Evolutionary conservation across 2,329 filamentous ascomycete species (phyloP), one percentile per base, ranked within the genome.

Genomic region (Ophiostoma sp.): DNA sequence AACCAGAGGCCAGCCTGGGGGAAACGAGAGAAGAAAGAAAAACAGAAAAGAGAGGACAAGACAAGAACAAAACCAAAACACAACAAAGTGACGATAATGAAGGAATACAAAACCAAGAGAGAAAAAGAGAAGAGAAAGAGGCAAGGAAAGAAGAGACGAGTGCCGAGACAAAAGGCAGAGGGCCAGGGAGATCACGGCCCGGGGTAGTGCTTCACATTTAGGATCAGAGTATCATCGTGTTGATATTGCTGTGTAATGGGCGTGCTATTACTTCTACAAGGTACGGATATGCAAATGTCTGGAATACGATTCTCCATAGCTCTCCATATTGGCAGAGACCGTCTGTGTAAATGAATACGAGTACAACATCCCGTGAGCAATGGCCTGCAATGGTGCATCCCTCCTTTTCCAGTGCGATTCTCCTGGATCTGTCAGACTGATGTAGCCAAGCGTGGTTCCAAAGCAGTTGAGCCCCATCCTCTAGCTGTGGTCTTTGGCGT

Each of bases 181-280:
- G 35, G 52, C 17, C 35, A 70, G 33, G 65, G 31, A 36, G 60
- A n/a, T 68, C 52, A 31, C 23, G 52, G 23, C 52, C 57, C 57
- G 57, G 57, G 57, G 57, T 62, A 65, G 62, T 65, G 33, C 33
- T 41, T 39, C 62, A 64, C 33, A 20, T 64, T n/a, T 64, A 11
- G 48, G 44, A 20, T n/a, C n/a, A 27, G 52, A 57, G 52, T 57
- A 57, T 57, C 52, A 57, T 54, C 52, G 23, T 23, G 23, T 4
- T 11, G 52, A 7, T 54, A n/a, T 27, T 27, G 48, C 7, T n/a
- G 20, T 23, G 13, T 48, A 48, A 17, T 39, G 8, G 36, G 3
- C 4, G 44, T 48, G 44, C 44, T 57, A 57, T 57, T 57, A 57
- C 23, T 57, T 57, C 52, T 15, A 57, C 52, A 57, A 27, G 17